phyloP scores from a whole-genome alignment of 495 filamentous ascomycete genomes.

The Usnea hakonensis region DNA sequence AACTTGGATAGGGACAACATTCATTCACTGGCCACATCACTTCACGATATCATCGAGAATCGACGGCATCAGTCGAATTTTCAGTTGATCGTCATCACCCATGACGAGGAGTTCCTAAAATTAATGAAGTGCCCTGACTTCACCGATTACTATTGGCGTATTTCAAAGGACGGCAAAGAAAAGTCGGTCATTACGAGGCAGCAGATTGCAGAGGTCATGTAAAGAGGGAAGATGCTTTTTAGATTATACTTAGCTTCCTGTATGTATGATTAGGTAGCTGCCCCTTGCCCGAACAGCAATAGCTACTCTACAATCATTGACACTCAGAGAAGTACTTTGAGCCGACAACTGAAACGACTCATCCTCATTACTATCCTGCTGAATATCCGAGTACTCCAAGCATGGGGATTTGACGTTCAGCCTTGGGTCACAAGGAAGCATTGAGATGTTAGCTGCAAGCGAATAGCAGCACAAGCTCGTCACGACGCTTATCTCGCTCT shows the following conservation, averaged over 20 bases:
- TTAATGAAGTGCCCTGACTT: conserved; percentile 95
- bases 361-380: no score
- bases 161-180: conserved; percentile 74
- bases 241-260: background rate
- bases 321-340: no score
- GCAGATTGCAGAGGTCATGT: conserved; percentile 49
- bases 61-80: conserved; percentile 87
- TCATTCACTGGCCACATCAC: conserved; percentile 68
- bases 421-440: background rate
- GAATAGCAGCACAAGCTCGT: background rate
- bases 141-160: conserved; percentile 81
- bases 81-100: conserved; percentile 96
- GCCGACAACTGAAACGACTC: no score
- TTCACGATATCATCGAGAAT: conserved; percentile 80
- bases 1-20: conserved; percentile 97
- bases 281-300: background rate
- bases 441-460: background rate
- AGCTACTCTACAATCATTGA: no score
- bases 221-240: background rate
- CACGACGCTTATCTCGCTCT: background rate
- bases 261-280: background rate
- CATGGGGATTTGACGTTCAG: background rate
- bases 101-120: conserved; percentile 93
- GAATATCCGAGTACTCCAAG: background rate
- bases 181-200: conserved; percentile 79